Evolutionary conservation across 2,329 filamentous ascomycete genomes (phyloP).

Genomic region (Xylaria sp.): DNA sequence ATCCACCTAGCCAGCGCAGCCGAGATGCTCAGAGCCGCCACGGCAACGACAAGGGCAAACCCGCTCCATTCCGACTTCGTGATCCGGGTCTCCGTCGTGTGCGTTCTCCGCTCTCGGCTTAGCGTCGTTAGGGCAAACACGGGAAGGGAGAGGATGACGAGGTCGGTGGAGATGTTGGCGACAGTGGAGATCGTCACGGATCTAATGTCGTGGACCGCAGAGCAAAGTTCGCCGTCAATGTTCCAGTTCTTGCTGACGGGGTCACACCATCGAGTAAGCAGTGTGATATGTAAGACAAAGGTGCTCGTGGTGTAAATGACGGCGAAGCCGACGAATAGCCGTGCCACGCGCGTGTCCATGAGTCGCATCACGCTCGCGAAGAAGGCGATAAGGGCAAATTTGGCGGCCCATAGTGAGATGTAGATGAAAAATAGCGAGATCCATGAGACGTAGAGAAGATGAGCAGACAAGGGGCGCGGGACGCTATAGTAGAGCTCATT

Average conservation of each 20-base stretch:
- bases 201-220: constrained; percentile 42
- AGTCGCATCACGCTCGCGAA: constrained; percentile 38
- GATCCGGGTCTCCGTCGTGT: constrained; percentile 26
- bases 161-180: constrained; percentile 42
- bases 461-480: constrained; percentile 32
- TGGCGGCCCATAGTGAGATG: constrained; percentile 43
- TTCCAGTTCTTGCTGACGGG: constrained; percentile 42
- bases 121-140: constrained; percentile 37
- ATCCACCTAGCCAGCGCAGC: constrained; percentile 42
- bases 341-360: constrained; percentile 33
- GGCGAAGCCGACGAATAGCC: constrained; percentile 33
- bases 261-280: constrained; percentile 41
- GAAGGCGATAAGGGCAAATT: constrained; percentile 43
- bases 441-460: constrained; percentile 44
- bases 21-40: constrained; percentile 43
- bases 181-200: constrained; percentile 42
- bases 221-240: constrained; percentile 39
- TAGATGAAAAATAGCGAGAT: constrained; percentile 45
- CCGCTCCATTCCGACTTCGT: constrained; percentile 42
- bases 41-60: constrained; percentile 41
- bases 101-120: constrained; percentile 35
- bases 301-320: constrained; percentile 34
- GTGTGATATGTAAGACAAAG: constrained; percentile 38
- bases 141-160: constrained; percentile 41
- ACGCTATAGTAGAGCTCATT: constrained; percentile 43